A percentile compares a stretch with the other conserved stretches of the same genome.
Conservation (phyloP, 2,329 filamentous ascomycete genomes). For the Orbilia quercus region DNA sequence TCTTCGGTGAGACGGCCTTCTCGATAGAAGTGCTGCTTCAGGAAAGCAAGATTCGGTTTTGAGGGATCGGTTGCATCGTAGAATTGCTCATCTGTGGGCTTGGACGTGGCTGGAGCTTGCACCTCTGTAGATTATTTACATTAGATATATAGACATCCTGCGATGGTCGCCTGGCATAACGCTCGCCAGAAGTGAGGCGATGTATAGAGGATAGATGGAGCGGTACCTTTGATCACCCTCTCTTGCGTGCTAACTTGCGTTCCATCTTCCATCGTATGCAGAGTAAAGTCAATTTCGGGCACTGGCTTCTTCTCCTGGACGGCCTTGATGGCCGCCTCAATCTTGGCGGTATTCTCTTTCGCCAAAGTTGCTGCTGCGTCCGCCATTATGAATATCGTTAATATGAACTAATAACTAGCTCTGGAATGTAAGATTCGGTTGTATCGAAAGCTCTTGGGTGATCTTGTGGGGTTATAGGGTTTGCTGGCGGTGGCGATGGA, state of each 20-base stretch:
- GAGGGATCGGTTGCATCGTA: slow-evolving; percentile 84
- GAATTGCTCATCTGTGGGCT: slow-evolving; percentile 93
- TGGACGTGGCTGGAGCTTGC: slow-evolving; percentile 93
- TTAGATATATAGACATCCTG: slow-evolving; percentile 46
- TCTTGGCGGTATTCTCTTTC: slow-evolving; percentile 66
- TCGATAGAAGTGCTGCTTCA: slow-evolving; percentile 98
- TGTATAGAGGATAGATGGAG: background rate
- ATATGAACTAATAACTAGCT: slow-evolving; percentile 20
- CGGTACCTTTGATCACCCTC: slow-evolving; percentile 96
- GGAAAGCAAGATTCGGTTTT: slow-evolving; percentile 91
- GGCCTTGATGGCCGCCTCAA: slow-evolving; percentile 91
- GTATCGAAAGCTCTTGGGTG: slow-evolving; percentile 7
- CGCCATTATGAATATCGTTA: slow-evolving; percentile 56
- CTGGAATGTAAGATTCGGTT: slow-evolving; percentile 4
- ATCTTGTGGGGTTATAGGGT: slow-evolving; percentile 5
- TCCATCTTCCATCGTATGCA: slow-evolving; percentile 98
- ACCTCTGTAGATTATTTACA: slow-evolving; percentile 74
- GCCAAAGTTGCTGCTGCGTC: slow-evolving; percentile 58
- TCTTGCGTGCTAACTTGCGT: slow-evolving; percentile 94
- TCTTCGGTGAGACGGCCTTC: slow-evolving; percentile 97
- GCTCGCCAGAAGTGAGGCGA: background rate
- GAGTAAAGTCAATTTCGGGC: slow-evolving; percentile 97
- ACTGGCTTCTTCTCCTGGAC: slow-evolving; percentile 94
- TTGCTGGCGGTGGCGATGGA: slow-evolving; percentile 6
- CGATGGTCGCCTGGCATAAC: background rate